A percentile compares a stretch with the other conserved stretches of the same genome.
Evolutionary conservation across 2,329 filamentous ascomycete genomes (phyloP).

Genomic region (Magnaporthiopsis incrustans): DNA sequence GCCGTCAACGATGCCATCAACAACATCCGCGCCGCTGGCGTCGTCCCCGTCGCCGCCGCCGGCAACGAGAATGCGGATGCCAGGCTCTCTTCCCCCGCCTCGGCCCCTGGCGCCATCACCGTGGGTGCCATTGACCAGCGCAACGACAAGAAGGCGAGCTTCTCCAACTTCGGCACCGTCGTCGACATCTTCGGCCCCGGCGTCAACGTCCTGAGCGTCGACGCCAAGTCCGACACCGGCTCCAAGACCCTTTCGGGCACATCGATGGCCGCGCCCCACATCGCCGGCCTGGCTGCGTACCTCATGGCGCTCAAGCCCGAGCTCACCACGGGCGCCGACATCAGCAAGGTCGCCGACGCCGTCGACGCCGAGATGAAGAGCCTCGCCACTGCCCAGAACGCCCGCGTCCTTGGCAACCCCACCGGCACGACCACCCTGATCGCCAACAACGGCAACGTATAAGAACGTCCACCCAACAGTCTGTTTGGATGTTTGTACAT

Average conservation of each 20-base stretch:
- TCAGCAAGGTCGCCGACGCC: conserved; percentile 33
- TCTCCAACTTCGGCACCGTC: conserved; percentile 48
- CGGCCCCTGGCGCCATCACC: conserved; percentile 47
- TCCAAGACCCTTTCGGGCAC: conserved; percentile 22
- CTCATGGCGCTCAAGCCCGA: conserved; percentile 12
- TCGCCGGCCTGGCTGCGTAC: conserved; percentile 17
- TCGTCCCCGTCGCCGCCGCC: conserved; percentile 52
- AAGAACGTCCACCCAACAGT: too few relatives aligned
- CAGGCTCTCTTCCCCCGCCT: conserved; percentile 42
- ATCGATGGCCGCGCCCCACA: conserved; percentile 16
- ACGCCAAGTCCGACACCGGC: conserved; percentile 39
- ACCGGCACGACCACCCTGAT: conserved; percentile 42
- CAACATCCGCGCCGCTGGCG: conserved; percentile 37
- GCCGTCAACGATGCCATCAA: conserved; percentile 47
- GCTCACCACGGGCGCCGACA: conserved; percentile 40
- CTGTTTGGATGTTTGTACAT: too few relatives aligned
- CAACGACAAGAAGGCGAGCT: conserved; percentile 39
- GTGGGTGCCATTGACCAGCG: conserved; percentile 50
- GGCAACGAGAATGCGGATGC: conserved; percentile 51
- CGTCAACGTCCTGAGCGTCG: conserved; percentile 43
- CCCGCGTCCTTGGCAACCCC: conserved; percentile 33
- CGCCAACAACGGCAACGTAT: conserved; percentile 44
- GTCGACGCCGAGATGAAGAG: conserved; percentile 42
- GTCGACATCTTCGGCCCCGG: conserved; percentile 52
- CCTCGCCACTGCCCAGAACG: conserved; percentile 40